Percentiles rank a stretch among this genome's conserved stretches.
phyloP scores from a whole-genome alignment of 2,329 filamentous ascomycete species.

The Chaetomium sp. region DNA sequence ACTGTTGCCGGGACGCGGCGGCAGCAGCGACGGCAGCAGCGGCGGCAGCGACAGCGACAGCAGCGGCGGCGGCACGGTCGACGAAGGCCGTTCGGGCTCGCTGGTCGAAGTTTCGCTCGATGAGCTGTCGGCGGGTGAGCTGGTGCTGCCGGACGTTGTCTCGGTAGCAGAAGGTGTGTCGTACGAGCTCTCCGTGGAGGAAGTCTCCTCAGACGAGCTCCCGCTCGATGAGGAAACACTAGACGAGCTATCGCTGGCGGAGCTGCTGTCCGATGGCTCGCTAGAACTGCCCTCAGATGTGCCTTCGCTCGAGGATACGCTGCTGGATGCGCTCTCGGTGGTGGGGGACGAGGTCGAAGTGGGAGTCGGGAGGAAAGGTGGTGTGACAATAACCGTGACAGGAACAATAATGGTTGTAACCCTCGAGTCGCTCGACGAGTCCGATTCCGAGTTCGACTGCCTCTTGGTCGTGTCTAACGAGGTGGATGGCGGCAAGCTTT shows the following conservation, averaged over 20 bases:
- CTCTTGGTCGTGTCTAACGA: slow-evolving; percentile 18
- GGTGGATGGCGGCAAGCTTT: slow-evolving; percentile 7
- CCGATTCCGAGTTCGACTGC: slow-evolving; percentile 10
- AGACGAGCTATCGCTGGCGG: slow-evolving; percentile 9
- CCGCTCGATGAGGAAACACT: not conserved
- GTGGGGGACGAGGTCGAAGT: not conserved
- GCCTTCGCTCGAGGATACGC: not conserved
- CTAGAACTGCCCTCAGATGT: not conserved
- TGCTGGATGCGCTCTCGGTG: not conserved
- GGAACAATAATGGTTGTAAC: slow-evolving; percentile 17
- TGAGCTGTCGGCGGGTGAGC: not conserved
- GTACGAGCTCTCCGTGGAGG: not conserved
- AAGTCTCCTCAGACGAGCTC: not conserved
- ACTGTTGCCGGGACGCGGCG: not conserved
- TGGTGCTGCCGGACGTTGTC: not conserved
- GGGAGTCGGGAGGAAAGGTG: slow-evolving; percentile 5
- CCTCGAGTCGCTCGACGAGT: slow-evolving; percentile 7
- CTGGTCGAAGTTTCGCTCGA: not conserved
- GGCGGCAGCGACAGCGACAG: no score
- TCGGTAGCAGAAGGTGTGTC: not conserved
- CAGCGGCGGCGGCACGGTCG: no score
- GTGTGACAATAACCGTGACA: slow-evolving; percentile 19
- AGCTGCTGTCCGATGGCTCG: slow-evolving; percentile 8
- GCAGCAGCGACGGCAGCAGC: no score
- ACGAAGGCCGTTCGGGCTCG: not conserved